Evolutionary conservation across 225 moss, liverwort and hornwort genomes (phyloP).

Genomic region (Straminergon stramineum): DNA sequence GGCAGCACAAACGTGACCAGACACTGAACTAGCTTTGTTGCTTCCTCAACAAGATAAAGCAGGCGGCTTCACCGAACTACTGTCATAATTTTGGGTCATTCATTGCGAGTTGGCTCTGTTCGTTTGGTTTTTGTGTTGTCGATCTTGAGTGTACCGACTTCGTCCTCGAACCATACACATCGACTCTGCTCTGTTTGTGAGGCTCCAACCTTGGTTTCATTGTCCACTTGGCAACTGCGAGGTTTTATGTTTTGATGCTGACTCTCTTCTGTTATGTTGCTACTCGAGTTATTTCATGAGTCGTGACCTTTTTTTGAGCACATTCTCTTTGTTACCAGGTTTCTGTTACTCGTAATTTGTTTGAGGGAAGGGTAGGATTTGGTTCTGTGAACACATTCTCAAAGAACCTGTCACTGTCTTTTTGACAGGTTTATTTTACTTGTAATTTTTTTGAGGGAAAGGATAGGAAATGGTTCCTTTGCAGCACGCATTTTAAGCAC

Average conservation of each 20-base stretch:
- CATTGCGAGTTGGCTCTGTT: not conserved
- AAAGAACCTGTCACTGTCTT: not conserved
- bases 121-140: not conserved
- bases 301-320: not conserved
- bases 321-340: not conserved
- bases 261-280: not conserved
- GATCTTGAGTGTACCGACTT: not conserved
- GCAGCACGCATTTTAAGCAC: not conserved
- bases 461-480: not conserved
- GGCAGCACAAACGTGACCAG: not conserved
- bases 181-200: not conserved
- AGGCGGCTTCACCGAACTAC: not conserved
- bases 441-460: not conserved
- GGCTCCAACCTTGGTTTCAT: not conserved
- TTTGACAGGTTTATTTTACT: not conserved
- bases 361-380: not conserved
- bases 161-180: not conserved
- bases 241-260: not conserved
- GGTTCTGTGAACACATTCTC: not conserved
- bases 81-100: not conserved
- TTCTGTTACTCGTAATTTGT: not conserved
- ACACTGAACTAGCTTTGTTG: not conserved
- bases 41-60: not conserved
- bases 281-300: not conserved
- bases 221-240: constrained; percentile 6